Base-by-base conservation (phyloP, 352 stramenopile species). In the Phytophthora constricta region DNA sequence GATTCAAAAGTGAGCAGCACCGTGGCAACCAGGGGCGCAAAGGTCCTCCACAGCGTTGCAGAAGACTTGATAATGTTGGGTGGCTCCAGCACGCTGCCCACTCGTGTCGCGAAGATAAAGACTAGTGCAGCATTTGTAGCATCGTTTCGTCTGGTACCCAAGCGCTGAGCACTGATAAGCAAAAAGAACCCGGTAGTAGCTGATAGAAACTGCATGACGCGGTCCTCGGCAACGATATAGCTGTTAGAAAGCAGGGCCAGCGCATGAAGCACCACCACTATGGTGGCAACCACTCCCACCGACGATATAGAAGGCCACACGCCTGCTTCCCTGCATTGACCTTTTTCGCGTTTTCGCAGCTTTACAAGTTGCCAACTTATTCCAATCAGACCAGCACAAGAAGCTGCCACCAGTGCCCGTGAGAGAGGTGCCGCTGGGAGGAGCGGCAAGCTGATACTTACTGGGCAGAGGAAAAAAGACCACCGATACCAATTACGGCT, bases 211-310 rank as follows among this genome's bases (percentile, higher is more conserved):
- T 81, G 72, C 69, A 93, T 86, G 9, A 91, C 84, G 25, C 73
- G 76, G 54, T 74, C 58, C 51, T 96, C 87, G 8, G 83, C 74
- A n/a, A 94, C 82, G 26, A 96, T 91, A 65, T 90, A 96, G 73
- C 86, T 95, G 61, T 96, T 96, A 31, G 89, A 95, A 19, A 94
- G 72, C 23, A 94, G 68, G 11, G 79, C 77, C 16, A 93, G 61
- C 14, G 74, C 63, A 54, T 95, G 88, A 26, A 93, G 57, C 13
- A 93, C 53, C 20, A 92, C 72, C 4, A 88, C 47, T 10, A 80
- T 48, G 11, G 81, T 66, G 4, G 70, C 68, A 3, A 88, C 65
- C 10, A 80, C 48, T 34, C 54, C 54, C 5, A 55, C 64, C n/a
- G 57, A 58, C 28, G 64, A 63, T 34, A 61, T 42, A 23, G 62